Conservation (phyloP, 352 stramenopile genomes). For the Pythium utonaiense region DNA sequence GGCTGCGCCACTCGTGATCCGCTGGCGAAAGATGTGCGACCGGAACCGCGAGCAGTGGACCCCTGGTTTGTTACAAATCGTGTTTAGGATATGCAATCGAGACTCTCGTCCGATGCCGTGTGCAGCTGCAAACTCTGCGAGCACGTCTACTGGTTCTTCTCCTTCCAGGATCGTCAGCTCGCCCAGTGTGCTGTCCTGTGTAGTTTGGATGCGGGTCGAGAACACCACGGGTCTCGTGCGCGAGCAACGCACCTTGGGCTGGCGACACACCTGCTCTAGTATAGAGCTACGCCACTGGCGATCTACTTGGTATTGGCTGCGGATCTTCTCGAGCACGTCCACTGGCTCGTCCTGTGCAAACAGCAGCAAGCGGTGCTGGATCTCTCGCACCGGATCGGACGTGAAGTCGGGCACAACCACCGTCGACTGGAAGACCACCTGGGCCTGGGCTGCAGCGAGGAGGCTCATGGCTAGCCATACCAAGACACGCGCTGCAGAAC, state of each 20-base stretch:
- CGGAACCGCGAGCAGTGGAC: conserved; percentile 39
- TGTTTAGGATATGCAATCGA: conserved; percentile 33
- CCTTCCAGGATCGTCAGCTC: conserved; percentile 48
- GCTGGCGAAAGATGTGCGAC: conserved; percentile 44
- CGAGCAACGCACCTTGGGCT: conserved; percentile 34
- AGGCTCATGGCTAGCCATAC: not conserved
- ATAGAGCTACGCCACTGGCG: conserved; percentile 17
- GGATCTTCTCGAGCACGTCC: conserved; percentile 25
- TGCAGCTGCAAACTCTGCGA: conserved; percentile 37
- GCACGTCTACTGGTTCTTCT: conserved; percentile 44
- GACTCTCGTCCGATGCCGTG: conserved; percentile 29
- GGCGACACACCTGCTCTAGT: conserved; percentile 15
- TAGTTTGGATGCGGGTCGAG: conserved; percentile 32
- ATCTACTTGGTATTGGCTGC: conserved; percentile 5
- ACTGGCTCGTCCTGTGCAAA: conserved; percentile 23
- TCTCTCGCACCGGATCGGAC: not conserved
- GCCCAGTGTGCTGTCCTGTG: conserved; percentile 28
- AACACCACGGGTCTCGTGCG: conserved; percentile 41
- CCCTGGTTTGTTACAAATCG: conserved; percentile 34
- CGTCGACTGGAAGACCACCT: conserved; percentile 20
- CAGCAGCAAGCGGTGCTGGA: conserved; percentile 18
- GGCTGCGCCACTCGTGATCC: conserved; percentile 24
- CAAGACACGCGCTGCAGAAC: not conserved
- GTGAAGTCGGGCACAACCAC: conserved; percentile 5
- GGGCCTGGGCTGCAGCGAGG: not conserved